A percentile compares a stretch with the other conserved stretches of the same genome.
Evolutionary conservation across 106 monocot species (phyloP).

Genomic region (Phalaenopsis aphrodite): DNA sequence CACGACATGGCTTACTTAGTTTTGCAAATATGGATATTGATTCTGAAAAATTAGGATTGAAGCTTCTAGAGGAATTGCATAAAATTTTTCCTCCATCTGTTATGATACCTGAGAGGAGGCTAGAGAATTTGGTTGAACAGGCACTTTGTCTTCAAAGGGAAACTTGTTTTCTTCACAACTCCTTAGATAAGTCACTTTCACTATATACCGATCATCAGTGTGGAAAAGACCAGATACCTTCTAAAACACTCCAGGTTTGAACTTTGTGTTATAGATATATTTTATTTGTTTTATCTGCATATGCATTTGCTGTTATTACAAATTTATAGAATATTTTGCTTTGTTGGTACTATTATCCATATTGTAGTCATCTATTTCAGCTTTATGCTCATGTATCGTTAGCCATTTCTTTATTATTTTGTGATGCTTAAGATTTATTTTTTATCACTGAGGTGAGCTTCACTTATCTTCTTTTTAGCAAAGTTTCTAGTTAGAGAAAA

Average conservation of each 20-base stretch:
- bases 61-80: constrained; percentile 47
- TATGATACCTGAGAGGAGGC: constrained; percentile 49
- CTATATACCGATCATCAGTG: constrained; percentile 67
- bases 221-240: constrained; percentile 62
- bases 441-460: neutral
- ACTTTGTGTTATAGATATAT: neutral
- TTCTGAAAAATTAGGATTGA: constrained; percentile 19
- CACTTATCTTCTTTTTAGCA: neutral
- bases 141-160: constrained; percentile 47
- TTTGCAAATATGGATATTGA: constrained; percentile 20
- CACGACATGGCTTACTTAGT: constrained; percentile 25
- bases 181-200: constrained; percentile 40
- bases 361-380: neutral
- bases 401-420: neutral
- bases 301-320: neutral
- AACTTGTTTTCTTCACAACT: constrained; percentile 61
- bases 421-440: neutral
- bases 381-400: neutral
- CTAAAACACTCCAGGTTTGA: constrained; percentile 48
- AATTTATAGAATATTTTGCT: neutral
- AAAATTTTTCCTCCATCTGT: constrained; percentile 42
- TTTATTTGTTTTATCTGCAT: neutral
- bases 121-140: constrained; percentile 58
- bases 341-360: neutral
- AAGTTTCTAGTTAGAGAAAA: too few relatives aligned